A percentile compares a stretch with the other conserved stretches of the same genome.
phyloP scores from a whole-genome alignment of 2,329 filamentous ascomycete genomes.

The Neurospora crassa region DNA sequence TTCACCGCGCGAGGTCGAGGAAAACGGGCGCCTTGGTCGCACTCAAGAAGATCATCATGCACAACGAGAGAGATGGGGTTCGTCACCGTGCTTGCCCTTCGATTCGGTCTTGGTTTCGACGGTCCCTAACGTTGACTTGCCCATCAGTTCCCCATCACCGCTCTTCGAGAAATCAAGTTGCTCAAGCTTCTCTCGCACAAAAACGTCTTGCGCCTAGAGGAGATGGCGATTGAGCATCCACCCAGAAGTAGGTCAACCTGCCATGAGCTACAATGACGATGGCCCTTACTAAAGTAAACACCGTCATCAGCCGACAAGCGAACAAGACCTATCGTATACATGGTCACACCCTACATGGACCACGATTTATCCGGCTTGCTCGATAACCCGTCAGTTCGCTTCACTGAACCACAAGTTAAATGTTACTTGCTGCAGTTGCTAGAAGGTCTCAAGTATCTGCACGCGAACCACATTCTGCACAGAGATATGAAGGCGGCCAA shows the following conservation, averaged over 20 bases:
- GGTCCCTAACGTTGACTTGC: slow-evolving; percentile 7
- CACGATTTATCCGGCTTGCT: slow-evolving; percentile 95
- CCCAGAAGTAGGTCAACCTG: slow-evolving; percentile 41
- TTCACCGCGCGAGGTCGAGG: slow-evolving; percentile 77
- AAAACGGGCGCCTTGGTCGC: slow-evolving; percentile 70
- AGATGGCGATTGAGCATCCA: slow-evolving; percentile 87
- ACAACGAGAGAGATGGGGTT: slow-evolving; percentile 95
- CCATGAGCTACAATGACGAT: slow-evolving; percentile 2
- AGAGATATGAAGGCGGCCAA: slow-evolving; percentile 99
- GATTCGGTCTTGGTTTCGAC: slow-evolving; percentile 1
- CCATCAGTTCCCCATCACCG: slow-evolving; percentile 83
- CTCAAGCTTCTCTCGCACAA: slow-evolving; percentile 88
- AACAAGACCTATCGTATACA: slow-evolving; percentile 85
- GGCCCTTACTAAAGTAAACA: slow-evolving; percentile 13
- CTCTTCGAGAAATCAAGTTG: slow-evolving; percentile 93
- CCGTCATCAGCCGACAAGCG: slow-evolving; percentile 55
- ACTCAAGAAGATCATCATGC: slow-evolving; percentile 98
- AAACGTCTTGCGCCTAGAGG: slow-evolving; percentile 79
- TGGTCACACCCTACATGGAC: slow-evolving; percentile 98
- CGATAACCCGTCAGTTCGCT: slow-evolving; percentile 83
- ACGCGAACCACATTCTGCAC: slow-evolving; percentile 83
- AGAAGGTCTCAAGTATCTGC: slow-evolving; percentile 80
- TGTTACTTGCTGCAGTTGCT: slow-evolving; percentile 94
- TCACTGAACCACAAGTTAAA: slow-evolving; percentile 88
- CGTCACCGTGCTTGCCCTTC: slow-evolving; percentile 21